Percentiles rank a stretch among this genome's conserved stretches.
phyloP scores from a whole-genome alignment of 164 flowering plant genomes.

The Berberis vulgaris region DNA sequence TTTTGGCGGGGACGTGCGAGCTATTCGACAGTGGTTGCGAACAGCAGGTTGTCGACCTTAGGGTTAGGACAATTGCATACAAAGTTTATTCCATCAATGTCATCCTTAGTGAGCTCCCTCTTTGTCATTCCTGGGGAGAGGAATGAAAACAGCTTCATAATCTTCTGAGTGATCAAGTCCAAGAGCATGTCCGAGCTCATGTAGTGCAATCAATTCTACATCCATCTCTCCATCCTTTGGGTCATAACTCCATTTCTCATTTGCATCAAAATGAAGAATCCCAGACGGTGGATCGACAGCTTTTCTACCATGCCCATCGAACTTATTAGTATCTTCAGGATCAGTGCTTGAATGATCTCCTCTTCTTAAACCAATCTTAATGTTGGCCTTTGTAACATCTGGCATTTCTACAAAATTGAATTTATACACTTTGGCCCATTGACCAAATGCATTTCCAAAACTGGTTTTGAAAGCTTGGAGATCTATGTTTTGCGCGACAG shows the following conservation, averaged over 20 bases:
- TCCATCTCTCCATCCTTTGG: neutral
- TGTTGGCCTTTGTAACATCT: neutral
- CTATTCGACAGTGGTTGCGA: too few relatives aligned
- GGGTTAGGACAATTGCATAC: too few relatives aligned
- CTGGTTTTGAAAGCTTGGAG: too few relatives aligned
- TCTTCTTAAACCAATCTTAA: neutral
- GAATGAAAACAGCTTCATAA: neutral
- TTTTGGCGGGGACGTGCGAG: too few relatives aligned
- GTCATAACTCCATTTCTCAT: neutral
- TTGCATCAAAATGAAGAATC: neutral
- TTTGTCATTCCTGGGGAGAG: neutral
- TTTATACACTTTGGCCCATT: neutral
- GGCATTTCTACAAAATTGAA: neutral
- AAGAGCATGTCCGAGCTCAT: neutral
- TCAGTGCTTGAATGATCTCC: neutral
- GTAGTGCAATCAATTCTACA: neutral
- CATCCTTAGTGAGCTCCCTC: neutral
- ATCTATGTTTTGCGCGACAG: too few relatives aligned
- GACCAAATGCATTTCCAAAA: too few relatives aligned
- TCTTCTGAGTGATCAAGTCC: neutral
- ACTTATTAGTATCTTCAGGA: neutral
- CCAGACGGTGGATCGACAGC: neutral
- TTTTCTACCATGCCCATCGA: neutral
- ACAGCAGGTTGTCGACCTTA: too few relatives aligned
- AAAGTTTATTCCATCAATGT: neutral